Evolutionary conservation across 495 filamentous ascomycete genomes (phyloP).

Genomic region (Mytilinidion resinicola): DNA sequence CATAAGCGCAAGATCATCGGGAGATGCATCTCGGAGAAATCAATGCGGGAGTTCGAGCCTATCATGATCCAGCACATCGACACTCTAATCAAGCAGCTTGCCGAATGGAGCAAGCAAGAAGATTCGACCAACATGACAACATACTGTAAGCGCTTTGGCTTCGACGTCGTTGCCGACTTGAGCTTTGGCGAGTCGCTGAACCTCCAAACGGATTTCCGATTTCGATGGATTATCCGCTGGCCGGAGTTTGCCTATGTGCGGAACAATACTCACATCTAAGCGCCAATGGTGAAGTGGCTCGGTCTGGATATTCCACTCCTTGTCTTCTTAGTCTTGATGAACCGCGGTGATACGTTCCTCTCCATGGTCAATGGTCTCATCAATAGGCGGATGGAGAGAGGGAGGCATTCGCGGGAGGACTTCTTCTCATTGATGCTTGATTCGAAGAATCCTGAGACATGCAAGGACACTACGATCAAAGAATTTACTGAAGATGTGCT

Average conservation of each 20-base stretch:
- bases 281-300: too few relatives aligned
- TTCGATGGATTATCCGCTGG: neutral
- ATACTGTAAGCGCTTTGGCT: neutral
- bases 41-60: constrained; percentile 7
- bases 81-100: neutral
- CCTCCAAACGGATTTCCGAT: neutral
- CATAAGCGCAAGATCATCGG: constrained; percentile 2
- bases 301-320: too few relatives aligned
- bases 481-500: too few relatives aligned
- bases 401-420: too few relatives aligned
- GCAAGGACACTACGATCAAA: too few relatives aligned
- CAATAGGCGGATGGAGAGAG: too few relatives aligned
- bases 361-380: too few relatives aligned
- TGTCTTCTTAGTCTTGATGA: too few relatives aligned
- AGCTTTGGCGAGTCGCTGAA: constrained; percentile 1
- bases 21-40: neutral
- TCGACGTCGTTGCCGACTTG: neutral
- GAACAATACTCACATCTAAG: neutral
- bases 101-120: neutral
- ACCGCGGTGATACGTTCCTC: too few relatives aligned
- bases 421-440: too few relatives aligned
- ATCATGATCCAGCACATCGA: neutral
- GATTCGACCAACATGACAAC: neutral
- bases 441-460: too few relatives aligned
- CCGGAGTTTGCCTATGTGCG: neutral